Percentiles rank a stretch among this genome's conserved stretches.
Conservation (phyloP, 441 rosid species). For the Populus trichocarpa region DNA sequence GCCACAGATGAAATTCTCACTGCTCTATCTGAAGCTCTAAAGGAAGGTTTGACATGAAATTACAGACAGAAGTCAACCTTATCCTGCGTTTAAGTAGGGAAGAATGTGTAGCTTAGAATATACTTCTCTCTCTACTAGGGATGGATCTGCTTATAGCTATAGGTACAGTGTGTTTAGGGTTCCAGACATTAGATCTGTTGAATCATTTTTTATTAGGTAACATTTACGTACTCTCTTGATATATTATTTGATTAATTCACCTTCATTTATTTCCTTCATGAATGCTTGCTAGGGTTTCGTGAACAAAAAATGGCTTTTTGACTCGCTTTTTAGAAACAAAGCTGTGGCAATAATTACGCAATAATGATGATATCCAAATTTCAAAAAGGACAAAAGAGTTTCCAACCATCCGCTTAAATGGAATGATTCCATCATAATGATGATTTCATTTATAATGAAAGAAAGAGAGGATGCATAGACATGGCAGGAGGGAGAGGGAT, state of each 20-base stretch:
- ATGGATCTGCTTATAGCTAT: neutral
- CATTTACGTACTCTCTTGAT: neutral
- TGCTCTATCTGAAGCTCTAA: neutral
- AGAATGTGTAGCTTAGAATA: neutral
- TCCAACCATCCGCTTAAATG: slow-evolving; percentile 2
- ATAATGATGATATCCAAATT: slow-evolving; percentile 22
- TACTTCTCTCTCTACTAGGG: neutral
- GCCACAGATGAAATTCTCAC: neutral
- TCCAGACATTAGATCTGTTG: neutral
- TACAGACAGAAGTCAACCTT: neutral
- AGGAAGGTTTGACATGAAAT: neutral
- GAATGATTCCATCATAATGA: slow-evolving; percentile 14
- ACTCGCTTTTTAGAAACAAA: neutral
- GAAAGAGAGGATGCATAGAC: neutral
- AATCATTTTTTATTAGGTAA: neutral
- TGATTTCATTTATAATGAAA: neutral
- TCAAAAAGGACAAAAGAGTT: slow-evolving; percentile 4
- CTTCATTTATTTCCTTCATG: neutral
- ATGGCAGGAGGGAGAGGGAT: slow-evolving; percentile 3
- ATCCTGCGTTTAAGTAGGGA: neutral
- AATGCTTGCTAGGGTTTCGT: neutral
- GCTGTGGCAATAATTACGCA: slow-evolving; percentile 24
- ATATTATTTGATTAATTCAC: too few species aligned
- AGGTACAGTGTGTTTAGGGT: neutral
- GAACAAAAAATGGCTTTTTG: neutral